A percentile compares a stretch with the other conserved stretches of the same genome.
phyloP scores from a whole-genome alignment of 2,329 filamentous ascomycete genomes.

The Leptographium radiaticola region DNA sequence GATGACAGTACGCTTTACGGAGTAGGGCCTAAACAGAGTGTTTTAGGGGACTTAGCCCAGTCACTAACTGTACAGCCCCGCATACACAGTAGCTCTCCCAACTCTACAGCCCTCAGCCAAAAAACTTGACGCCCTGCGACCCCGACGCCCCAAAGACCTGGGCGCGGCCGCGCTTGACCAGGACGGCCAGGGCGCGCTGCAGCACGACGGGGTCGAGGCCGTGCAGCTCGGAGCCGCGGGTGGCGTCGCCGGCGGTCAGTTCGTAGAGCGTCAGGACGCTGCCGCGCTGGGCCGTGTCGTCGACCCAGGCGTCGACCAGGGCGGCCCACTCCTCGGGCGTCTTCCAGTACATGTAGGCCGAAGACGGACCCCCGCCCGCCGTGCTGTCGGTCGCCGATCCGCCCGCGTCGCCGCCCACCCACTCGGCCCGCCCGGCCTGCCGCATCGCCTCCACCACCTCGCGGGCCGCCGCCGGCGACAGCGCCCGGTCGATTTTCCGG shows the following conservation, averaged over 20 bases:
- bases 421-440: slow-evolving; percentile 52
- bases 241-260: slow-evolving; percentile 74
- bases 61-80: too few relatives aligned
- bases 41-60: too few relatives aligned
- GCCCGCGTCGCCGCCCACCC: slow-evolving; percentile 29
- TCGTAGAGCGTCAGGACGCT: slow-evolving; percentile 88
- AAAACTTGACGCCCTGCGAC: slow-evolving; percentile 91
- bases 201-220: slow-evolving; percentile 79
- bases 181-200: slow-evolving; percentile 61
- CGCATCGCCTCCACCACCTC: slow-evolving; percentile 48
- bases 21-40: too few relatives aligned
- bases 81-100: too few relatives aligned
- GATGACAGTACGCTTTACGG: too few relatives aligned
- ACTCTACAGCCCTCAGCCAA: too few relatives aligned
- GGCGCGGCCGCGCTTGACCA: slow-evolving; percentile 83
- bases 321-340: slow-evolving; percentile 84
- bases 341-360: slow-evolving; percentile 69
- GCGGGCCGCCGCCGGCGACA: slow-evolving; percentile 36
- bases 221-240: slow-evolving; percentile 62
- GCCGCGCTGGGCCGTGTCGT: slow-evolving; percentile 79
- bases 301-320: slow-evolving; percentile 65
- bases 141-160: slow-evolving; percentile 88
- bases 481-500: slow-evolving; percentile 34
- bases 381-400: too few relatives aligned
- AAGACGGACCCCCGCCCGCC: too few relatives aligned